Evolutionary conservation across 139 green algal species (phyloP).

Genomic region (Tetraselmis chui): DNA sequence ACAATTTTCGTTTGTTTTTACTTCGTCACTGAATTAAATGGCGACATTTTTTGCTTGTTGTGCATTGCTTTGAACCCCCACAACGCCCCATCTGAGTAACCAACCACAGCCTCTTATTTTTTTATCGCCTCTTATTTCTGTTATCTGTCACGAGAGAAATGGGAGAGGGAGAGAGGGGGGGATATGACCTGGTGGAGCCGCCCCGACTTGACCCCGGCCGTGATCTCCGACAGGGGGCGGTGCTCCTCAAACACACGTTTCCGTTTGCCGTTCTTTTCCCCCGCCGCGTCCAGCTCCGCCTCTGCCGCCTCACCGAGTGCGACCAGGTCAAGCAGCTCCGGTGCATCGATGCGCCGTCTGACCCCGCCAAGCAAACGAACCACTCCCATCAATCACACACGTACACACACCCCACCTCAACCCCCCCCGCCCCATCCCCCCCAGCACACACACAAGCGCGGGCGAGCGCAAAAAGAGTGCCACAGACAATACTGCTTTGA

Average conservation of each 20-base stretch:
- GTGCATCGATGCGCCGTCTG: slow-evolving; percentile 17
- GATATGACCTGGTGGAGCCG: slow-evolving; percentile 61
- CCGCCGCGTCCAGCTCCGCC: slow-evolving; percentile 11
- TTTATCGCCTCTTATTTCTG: no score
- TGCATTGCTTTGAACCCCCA: no score
- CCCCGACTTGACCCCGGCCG: slow-evolving; percentile 69
- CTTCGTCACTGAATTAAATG: no score
- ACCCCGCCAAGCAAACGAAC: no score
- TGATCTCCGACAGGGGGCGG: slow-evolving; percentile 52
- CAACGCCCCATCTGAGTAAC: no score
- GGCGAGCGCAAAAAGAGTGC: neutral
- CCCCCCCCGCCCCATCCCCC: neutral
- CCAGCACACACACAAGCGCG: neutral
- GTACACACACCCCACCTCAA: neutral
- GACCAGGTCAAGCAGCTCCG: slow-evolving; percentile 65
- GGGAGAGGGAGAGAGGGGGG: slow-evolving; percentile 5
- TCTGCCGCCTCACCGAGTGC: slow-evolving; percentile 15
- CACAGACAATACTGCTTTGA: neutral
- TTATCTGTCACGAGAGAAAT: no score
- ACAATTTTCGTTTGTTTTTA: no score
- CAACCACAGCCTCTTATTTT: no score
- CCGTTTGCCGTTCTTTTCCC: slow-evolving; percentile 46
- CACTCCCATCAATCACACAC: slow-evolving; percentile 4
- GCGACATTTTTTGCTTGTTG: no score
- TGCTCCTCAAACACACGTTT: slow-evolving; percentile 76